Evolutionary conservation across 2,329 filamentous ascomycete species (phyloP), one percentile per base, ranked within the genome.

Genomic region (Geosmithia putterillii): DNA sequence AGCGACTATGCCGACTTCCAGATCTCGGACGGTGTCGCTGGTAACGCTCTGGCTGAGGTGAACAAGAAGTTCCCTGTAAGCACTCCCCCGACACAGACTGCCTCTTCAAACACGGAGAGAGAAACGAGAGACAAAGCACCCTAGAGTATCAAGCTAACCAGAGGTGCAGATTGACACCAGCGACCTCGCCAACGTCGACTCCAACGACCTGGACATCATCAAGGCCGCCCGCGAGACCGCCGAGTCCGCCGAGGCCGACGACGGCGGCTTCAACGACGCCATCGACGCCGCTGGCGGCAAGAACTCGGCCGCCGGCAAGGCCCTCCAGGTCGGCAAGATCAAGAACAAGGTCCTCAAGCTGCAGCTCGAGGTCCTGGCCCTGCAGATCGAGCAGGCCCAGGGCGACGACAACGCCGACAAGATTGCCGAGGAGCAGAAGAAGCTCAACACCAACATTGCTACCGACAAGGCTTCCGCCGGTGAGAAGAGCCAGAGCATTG

Each of bases 321-420:
- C 36, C 21, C 7, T 34, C 40, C 44, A 69, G 66, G 62, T 65
- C 43, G 71, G 71, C 53, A 76, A 76, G 61, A 76, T 69, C 47
- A 73, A 74, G 67, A 76, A 76, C 66, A 77, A 77, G 61, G 70
- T 77, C 15, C 57, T 77, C 42, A 77, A 78, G 61, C 61, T 77
- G 48, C 68, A 66, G 35, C 69, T 71, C 22, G 69, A 69, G 42
- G 59, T 74, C 25, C 55, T 76, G 23, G 61, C 66, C 50, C 66
- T 77, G 8, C 58, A 67, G 54, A 63, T 70, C 32, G 59, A 76
- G 47, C 57, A 64, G 44, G 73, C 73, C 0, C 69, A 76, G 49
- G 73, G 74, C 19, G 44, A 65, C 15, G 63, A 70, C 46, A 65
- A 70, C 0, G 52, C 62, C 10, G 62, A 52, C 6, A 63, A 70